Evolutionary conservation across 352 stramenopile genomes (phyloP), one percentile per base, ranked within the genome.

Genomic region (Phytophthora cryptogea): DNA sequence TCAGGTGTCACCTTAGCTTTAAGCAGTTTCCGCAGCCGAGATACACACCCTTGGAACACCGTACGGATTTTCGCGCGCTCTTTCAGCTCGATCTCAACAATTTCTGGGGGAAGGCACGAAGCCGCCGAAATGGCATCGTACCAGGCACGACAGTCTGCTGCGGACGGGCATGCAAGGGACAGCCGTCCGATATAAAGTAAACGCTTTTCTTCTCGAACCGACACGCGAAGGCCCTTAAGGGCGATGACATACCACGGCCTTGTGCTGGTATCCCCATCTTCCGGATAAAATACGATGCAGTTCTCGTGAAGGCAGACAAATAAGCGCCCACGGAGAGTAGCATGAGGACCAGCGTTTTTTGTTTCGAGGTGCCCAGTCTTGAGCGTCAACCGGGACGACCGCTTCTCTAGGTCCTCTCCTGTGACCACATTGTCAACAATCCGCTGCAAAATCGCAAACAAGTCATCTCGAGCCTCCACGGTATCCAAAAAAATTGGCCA

Each of bases 401-500:
- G 78, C 54, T 76, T 72, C 52, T 92, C 79, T 16, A 95, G 66
- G 49, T 95, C 83, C 13, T 76, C 71, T 6, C 81, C 82, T 32
- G 67, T 74, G 0, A 90, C 72, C 17, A 85, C 66, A 31, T 90
- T 89, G 39, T 77, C 74, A 8, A 78, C 68, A 35, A 94, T 92
- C 36, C 89, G 84, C 46, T 87, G 69, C 35, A 94, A 53, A 32
- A 95, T 86, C 16, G 67, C 68, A 28, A 80, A 78, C 35, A 95
- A 57, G 54, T 93, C 84, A 50, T 95, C 86, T 23, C 86, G 70
- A 16, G 80, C 78, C 41, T 89, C 77, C 6, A 70, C 49, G 17
- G 83, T 91, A 52, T 95, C 86, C 33, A 95, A 53, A 41, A 89
- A 95, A 56, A 93, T 66, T 32, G 81, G 80, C 86, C 86, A 95